phyloP scores from a whole-genome alignment of 345 rosid genomes.

The Pseudoturritis turrita region DNA sequence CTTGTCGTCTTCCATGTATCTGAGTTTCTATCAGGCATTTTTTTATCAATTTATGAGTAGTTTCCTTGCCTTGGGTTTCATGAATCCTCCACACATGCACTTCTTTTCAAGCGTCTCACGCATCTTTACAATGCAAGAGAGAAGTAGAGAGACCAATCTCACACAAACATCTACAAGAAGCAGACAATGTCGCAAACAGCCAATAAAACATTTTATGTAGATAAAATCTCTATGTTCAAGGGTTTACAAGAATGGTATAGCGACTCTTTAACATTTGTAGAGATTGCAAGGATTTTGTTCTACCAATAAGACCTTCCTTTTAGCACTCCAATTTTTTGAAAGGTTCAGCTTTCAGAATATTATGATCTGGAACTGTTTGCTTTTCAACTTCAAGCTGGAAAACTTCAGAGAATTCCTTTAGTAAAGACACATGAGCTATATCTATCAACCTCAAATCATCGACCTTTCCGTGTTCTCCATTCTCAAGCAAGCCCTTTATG shows the following conservation, averaged over 20 bases:
- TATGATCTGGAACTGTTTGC: constrained; percentile 15
- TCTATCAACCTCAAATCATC: constrained; percentile 40
- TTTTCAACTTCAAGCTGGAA: constrained; percentile 49
- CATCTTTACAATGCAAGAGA: not conserved
- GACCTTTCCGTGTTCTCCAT: not conserved
- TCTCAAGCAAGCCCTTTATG: constrained; percentile 43
- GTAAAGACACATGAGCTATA: constrained; percentile 42
- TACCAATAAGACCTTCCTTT: not conserved
- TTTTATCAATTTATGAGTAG: not conserved
- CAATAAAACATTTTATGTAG: not conserved
- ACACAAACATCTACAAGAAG: constrained; percentile 9
- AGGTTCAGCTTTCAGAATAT: constrained; percentile 5
- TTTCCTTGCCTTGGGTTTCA: not conserved
- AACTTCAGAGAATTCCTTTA: constrained; percentile 62
- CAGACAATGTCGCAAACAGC: constrained; percentile 10
- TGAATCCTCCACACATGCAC: not conserved
- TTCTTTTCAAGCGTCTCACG: constrained; percentile 1
- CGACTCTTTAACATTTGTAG: not conserved
- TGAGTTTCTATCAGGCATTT: not conserved
- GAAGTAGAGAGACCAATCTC: constrained; percentile 8
- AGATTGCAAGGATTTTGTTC: not conserved
- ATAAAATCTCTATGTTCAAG: not conserved
- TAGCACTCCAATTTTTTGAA: not conserved
- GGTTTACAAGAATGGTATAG: not conserved
- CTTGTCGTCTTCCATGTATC: not conserved